Evolutionary conservation across 495 filamentous ascomycete species (phyloP), one percentile per base, ranked within the genome.

Genomic region (Stereocaulon alpinum): DNA sequence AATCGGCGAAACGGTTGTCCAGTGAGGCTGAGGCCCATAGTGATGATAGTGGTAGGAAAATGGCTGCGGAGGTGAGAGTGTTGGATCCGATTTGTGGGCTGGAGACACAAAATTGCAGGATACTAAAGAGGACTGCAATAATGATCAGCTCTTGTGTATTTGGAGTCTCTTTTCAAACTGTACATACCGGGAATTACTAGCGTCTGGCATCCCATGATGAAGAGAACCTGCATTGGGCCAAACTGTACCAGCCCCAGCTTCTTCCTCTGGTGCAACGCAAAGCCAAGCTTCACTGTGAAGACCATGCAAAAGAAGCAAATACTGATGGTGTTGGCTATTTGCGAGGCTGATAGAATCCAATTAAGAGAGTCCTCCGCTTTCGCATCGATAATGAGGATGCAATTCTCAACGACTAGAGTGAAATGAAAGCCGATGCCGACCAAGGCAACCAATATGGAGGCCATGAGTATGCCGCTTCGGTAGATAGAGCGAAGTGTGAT

Each of bases 41-140:
- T 6, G 85, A 84, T 20, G 88, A 91, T 3, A 95, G 78, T 0
- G 90, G 90, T 3, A 93, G 80, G 45, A 86, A 86, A 59, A 94
- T 75, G 45, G 83, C 77, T 41, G 89, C 85, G 4, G 86, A 73
- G 11, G 86, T 89, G 3, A 85, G 69, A 17, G 82, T 76, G 47
- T 86, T 75, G 42, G 86, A 79, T 58, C 71, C 69, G 40, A 87
- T 72, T 55, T 84, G 79, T 4, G 82, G 80, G 61, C 86, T 80
- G 22, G 61, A 60, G 55, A 70, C 63, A 34, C 66, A 64, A 68
- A 80, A 89, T 61, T 88, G 77, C 20, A 89, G 68, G 61, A 81
- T 76, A 2, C 83, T 81, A 69, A 95, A 89, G 61, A 67, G 30
- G 12, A 32, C 50, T 51, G 11, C 4, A 10, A 48, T 41, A 45